Evolutionary conservation across 257 asterid genomes (phyloP).

Genomic region (Prunella vulgaris): DNA sequence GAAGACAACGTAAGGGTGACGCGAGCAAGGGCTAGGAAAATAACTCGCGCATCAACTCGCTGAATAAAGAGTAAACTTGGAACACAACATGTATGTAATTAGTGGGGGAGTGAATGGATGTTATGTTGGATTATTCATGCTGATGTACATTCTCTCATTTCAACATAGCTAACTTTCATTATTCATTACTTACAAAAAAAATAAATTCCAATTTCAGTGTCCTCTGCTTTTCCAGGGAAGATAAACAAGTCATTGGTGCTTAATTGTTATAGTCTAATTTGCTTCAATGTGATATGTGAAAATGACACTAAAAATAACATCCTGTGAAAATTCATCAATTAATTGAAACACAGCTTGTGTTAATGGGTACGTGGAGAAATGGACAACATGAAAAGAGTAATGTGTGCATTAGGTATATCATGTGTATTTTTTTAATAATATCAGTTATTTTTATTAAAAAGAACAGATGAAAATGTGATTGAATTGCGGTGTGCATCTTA

Average conservation of each 20-base stretch:
- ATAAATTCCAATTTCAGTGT: neutral
- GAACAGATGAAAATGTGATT: too few species aligned
- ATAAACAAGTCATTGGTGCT: neutral
- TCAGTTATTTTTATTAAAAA: too few species aligned
- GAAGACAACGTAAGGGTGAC: constrained; percentile 44
- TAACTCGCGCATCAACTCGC: constrained; percentile 24
- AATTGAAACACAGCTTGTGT: too few species aligned
- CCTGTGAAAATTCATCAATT: too few species aligned
- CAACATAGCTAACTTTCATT: constrained; percentile 10
- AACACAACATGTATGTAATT: constrained; percentile 12
- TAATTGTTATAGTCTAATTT: neutral
- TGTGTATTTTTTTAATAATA: too few species aligned
- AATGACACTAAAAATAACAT: too few species aligned
- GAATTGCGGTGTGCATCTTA: too few species aligned
- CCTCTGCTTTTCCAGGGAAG: neutral
- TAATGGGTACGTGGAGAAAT: too few species aligned
- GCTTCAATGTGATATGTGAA: neutral
- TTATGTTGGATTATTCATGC: constrained; percentile 24
- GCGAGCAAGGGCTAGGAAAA: constrained; percentile 43
- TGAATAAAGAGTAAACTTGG: neutral
- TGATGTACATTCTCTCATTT: constrained; percentile 30
- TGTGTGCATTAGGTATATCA: too few species aligned
- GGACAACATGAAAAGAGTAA: too few species aligned
- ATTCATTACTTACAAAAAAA: constrained; percentile 16
- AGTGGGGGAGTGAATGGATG: constrained; percentile 16